Evolutionary conservation across 495 filamentous ascomycete genomes (phyloP).

Genomic region (Jackrogersella multiformis): DNA sequence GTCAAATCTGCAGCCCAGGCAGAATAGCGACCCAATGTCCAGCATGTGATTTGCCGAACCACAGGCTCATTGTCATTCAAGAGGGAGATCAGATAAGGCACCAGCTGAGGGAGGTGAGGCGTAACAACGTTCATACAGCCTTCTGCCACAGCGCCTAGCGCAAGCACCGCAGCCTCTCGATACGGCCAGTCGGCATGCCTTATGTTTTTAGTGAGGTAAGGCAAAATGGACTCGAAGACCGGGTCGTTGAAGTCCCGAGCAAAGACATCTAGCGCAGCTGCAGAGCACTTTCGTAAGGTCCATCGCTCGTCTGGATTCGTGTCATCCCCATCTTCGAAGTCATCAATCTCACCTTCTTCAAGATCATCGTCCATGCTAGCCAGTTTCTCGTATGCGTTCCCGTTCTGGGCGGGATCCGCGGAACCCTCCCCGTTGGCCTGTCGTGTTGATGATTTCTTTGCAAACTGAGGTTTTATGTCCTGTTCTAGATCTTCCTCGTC

Average conservation of each 20-base stretch:
- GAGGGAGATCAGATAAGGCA: conserved; percentile 89
- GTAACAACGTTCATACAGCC: conserved; percentile 91
- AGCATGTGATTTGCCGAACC: conserved; percentile 98
- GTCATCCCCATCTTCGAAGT: conserved; percentile 76
- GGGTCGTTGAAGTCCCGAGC: conserved; percentile 86
- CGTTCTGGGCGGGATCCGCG: conserved; percentile 62
- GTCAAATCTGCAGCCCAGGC: conserved; percentile 85
- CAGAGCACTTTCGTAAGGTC: conserved; percentile 97
- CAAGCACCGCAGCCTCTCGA: conserved; percentile 93
- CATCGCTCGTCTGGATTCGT: conserved; percentile 91
- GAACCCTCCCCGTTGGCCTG: conserved; percentile 60
- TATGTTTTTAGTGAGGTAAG: conserved; percentile 90
- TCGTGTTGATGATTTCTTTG: conserved; percentile 69
- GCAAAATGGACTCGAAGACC: conserved; percentile 90
- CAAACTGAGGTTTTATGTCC: conserved; percentile 94
- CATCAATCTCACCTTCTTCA: conserved; percentile 90
- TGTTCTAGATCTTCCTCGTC: conserved; percentile 88
- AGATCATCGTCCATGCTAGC: conserved; percentile 72
- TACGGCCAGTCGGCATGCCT: conserved; percentile 90
- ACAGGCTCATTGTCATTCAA: conserved; percentile 87
- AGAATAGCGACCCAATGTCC: conserved; percentile 95
- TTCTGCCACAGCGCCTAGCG: conserved; percentile 93
- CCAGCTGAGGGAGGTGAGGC: conserved; percentile 89
- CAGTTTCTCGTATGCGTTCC: conserved; percentile 59
- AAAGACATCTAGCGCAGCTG: conserved; percentile 93